A percentile compares a stretch with the other conserved stretches of the same genome.
These are phyloP conservation scores for Colletotrichum liriopes DNA, from an alignment of 2,329 filamentous ascomycete genomes.

Conservation along the genomic window DNA sequence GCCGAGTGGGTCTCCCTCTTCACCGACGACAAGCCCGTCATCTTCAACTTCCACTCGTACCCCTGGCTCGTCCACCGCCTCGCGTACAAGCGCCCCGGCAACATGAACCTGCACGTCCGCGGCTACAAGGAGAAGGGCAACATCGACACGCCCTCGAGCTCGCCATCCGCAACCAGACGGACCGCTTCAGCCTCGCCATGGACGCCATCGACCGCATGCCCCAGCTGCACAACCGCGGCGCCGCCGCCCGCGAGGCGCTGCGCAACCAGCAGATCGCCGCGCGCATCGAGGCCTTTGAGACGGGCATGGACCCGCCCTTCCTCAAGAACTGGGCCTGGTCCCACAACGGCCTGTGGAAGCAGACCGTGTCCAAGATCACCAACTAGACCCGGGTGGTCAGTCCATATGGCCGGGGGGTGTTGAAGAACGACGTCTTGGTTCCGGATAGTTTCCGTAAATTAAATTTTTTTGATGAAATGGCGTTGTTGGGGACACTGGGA, in stretches of 20 bases:
- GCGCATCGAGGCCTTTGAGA: slow-evolving; percentile 77
- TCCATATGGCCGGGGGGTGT: not conserved
- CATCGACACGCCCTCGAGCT: slow-evolving; percentile 87
- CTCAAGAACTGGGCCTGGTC: slow-evolving; percentile 79
- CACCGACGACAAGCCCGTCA: slow-evolving; percentile 79
- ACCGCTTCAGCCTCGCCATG: slow-evolving; percentile 84
- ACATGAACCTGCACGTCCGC: slow-evolving; percentile 78
- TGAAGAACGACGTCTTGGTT: not conserved
- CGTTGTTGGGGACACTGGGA: not conserved
- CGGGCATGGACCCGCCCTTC: slow-evolving; percentile 78
- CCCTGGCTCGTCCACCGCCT: slow-evolving; percentile 85
- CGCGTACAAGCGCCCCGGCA: slow-evolving; percentile 81
- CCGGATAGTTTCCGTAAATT: no score
- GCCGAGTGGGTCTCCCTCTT: slow-evolving; percentile 79
- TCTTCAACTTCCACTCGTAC: slow-evolving; percentile 91
- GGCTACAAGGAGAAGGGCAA: slow-evolving; percentile 89
- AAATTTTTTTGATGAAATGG: not conserved
- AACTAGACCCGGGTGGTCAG: slow-evolving; percentile 16
- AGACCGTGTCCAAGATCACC: slow-evolving; percentile 43
- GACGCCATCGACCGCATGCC: slow-evolving; percentile 81
- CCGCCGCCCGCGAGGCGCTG: slow-evolving; percentile 74
- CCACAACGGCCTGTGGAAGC: slow-evolving; percentile 57
- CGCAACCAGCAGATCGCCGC: slow-evolving; percentile 76
- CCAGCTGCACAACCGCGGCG: slow-evolving; percentile 74
- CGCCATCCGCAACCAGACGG: slow-evolving; percentile 83